Conservation (phyloP, 129 eudicot species). For the Flaveria brownii region DNA sequence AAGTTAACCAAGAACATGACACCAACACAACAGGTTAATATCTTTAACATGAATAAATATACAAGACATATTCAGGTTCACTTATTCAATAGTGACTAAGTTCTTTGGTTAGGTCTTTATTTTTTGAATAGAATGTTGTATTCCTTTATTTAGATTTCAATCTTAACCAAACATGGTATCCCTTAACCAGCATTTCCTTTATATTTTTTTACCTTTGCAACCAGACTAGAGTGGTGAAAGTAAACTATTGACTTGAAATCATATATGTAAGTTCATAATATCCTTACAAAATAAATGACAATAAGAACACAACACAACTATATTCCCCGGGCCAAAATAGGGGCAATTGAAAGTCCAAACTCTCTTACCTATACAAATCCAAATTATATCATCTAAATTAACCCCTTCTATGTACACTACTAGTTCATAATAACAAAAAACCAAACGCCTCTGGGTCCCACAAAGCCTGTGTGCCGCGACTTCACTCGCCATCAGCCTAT, state of each 20-base stretch:
- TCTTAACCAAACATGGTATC: no score
- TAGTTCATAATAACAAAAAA: slow-evolving; percentile 19
- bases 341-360: slow-evolving; percentile 30
- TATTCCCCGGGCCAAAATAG: slow-evolving; percentile 30
- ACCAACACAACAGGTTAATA: no score
- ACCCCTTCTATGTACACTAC: slow-evolving; percentile 37
- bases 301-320: slow-evolving; percentile 25
- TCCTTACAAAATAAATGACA: slow-evolving; percentile 31
- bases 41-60: no score
- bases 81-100: no score
- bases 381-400: slow-evolving; percentile 25
- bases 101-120: no score
- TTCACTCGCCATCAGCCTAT: background rate
- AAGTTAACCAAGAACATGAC: no score
- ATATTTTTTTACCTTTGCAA: no score
- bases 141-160: no score
- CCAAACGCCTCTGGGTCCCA: slow-evolving; percentile 3
- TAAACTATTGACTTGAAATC: slow-evolving; percentile 23
- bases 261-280: slow-evolving; percentile 11
- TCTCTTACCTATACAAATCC: slow-evolving; percentile 33
- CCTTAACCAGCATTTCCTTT: no score
- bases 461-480: background rate
- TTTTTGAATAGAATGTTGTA: no score
- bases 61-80: no score
- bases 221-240: no score